phyloP scores from a whole-genome alignment of 371 early-diverging fungal species.

The Entomophthora muscae region DNA sequence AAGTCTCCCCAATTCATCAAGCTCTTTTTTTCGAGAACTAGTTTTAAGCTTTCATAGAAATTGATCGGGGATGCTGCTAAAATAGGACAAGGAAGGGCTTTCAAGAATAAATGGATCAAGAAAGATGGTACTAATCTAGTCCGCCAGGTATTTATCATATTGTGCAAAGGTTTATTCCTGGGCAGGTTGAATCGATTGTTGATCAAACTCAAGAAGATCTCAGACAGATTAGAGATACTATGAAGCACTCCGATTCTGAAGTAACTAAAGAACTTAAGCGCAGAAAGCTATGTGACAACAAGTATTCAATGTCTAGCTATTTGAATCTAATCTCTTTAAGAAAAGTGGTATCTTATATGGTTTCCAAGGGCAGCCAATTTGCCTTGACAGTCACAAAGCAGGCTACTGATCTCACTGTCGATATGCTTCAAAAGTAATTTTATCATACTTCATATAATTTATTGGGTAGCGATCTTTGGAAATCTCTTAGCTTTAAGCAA shows the following conservation, averaged over 20 bases:
- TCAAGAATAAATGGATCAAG: conserved; percentile 93
- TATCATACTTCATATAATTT: conserved; percentile 4
- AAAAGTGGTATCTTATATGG: conserved; percentile 66
- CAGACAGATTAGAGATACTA: conserved; percentile 36
- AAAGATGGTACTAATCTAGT: conserved; percentile 53
- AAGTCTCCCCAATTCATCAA: conserved; percentile 9
- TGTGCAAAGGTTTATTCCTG: not conserved
- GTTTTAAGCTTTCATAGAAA: conserved; percentile 17
- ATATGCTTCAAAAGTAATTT: conserved; percentile 68
- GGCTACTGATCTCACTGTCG: conserved; percentile 90
- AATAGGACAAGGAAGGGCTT: conserved; percentile 86
- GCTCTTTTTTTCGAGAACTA: not conserved
- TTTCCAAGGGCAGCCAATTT: conserved; percentile 81
- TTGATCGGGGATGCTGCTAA: conserved; percentile 59
- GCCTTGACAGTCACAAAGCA: conserved; percentile 64
- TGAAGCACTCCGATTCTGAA: conserved; percentile 39
- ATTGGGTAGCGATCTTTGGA: conserved; percentile 69
- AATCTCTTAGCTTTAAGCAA: conserved; percentile 82
- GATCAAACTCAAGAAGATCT: conserved; percentile 74
- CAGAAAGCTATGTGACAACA: conserved; percentile 64
- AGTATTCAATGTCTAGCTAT: conserved; percentile 21
- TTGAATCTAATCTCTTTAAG: conserved; percentile 20
- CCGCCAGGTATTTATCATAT: conserved; percentile 18
- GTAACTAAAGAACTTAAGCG: conserved; percentile 70
- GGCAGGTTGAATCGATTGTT: conserved; percentile 49